These are phyloP conservation scores for Sclerotinia sclerotiorum DNA, from an alignment of 2,329 filamentous ascomycete species.

Conservation along the genomic window DNA sequence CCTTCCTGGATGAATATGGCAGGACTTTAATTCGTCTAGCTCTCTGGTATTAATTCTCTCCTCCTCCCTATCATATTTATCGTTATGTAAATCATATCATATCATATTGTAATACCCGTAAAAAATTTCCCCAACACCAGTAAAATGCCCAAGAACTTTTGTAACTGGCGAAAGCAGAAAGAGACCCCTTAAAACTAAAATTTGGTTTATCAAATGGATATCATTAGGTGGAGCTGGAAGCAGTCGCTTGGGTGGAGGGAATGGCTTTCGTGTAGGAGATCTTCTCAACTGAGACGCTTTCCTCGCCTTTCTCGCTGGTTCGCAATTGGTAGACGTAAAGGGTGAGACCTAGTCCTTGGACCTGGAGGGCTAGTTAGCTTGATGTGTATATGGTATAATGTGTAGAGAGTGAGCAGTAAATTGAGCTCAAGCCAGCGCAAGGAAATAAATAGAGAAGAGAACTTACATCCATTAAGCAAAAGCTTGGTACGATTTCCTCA, in stretches of 20 bases:
- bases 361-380: slow-evolving; percentile 50
- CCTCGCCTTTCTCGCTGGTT: slow-evolving; percentile 72
- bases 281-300: slow-evolving; percentile 82
- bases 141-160: slow-evolving; percentile 18
- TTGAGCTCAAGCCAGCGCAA: background rate
- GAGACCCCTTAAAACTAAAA: background rate
- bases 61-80: slow-evolving; percentile 2
- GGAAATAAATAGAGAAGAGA: slow-evolving; percentile 6
- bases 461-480: slow-evolving; percentile 97
- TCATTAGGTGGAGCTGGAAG: slow-evolving; percentile 31
- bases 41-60: background rate
- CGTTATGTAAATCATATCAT: slow-evolving; percentile 5
- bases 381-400: background rate
- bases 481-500: slow-evolving; percentile 83
- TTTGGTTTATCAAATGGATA: slow-evolving; percentile 16
- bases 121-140: slow-evolving; percentile 1
- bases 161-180: background rate
- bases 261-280: slow-evolving; percentile 79
- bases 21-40: slow-evolving; percentile 4
- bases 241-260: slow-evolving; percentile 26
- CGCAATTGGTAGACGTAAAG: slow-evolving; percentile 90
- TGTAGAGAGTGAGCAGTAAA: background rate
- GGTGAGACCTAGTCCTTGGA: slow-evolving; percentile 93
- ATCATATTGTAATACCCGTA: slow-evolving; percentile 1
- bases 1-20: background rate